Evolutionary conservation across 768 basidiomycete species (phyloP).

Genomic region (Podaxis sp.): DNA sequence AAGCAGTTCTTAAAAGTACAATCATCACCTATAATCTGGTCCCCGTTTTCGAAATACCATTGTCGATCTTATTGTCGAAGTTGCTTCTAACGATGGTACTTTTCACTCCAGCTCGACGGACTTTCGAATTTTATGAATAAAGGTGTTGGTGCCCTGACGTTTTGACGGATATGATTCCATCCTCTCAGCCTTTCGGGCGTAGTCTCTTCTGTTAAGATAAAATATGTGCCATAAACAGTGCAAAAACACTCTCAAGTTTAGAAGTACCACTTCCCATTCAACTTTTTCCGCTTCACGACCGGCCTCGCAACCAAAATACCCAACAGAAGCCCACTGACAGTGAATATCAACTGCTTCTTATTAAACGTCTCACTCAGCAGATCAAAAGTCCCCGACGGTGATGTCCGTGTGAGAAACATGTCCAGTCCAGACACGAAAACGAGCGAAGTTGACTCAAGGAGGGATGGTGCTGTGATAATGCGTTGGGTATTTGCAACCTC

Average conservation of each 20-base stretch:
- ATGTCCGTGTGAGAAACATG: constrained; percentile 81
- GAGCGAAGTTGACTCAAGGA: constrained; percentile 90
- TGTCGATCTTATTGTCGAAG: too few species aligned
- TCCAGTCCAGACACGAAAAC: constrained; percentile 87
- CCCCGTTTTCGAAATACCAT: too few species aligned
- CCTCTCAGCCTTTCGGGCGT: not conserved
- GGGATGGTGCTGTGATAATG: constrained; percentile 77
- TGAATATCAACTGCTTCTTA: constrained; percentile 86
- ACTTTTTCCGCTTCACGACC: constrained; percentile 67
- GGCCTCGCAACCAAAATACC: constrained; percentile 85
- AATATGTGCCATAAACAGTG: not conserved
- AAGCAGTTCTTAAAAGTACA: too few species aligned
- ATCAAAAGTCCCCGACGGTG: constrained; percentile 91
- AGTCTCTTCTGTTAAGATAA: not conserved
- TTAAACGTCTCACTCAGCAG: constrained; percentile 91
- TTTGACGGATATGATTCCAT: not conserved
- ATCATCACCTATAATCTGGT: too few species aligned
- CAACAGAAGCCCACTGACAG: constrained; percentile 63
- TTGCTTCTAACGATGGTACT: too few species aligned
- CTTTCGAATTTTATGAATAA: too few species aligned
- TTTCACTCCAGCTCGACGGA: too few species aligned
- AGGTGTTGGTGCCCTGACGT: too few species aligned
- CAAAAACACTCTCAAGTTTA: constrained; percentile 20
- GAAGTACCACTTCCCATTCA: constrained; percentile 74
- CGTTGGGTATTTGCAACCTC: constrained; percentile 62